Evolutionary conservation across 352 stramenopile species (phyloP).

Genomic region (Aphanomyces cochlioides): DNA sequence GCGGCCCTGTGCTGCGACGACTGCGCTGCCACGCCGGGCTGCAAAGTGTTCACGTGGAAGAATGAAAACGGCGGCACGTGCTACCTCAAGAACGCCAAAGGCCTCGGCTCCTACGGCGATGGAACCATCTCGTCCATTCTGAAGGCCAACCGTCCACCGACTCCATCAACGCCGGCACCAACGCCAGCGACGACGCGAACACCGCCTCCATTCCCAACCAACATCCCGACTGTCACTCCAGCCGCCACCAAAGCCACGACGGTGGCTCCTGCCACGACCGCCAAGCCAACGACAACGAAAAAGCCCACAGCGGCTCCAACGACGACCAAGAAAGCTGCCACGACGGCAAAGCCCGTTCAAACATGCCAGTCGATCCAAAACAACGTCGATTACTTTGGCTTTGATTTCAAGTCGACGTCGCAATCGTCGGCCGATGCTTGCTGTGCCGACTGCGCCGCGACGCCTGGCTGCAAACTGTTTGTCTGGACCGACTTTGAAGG

Average conservation of each 20-base stretch:
- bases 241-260: too few species aligned
- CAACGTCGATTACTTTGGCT: not conserved
- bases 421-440: not conserved
- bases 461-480: constrained; percentile 19
- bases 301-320: not conserved
- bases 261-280: not conserved
- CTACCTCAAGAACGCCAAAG: constrained; percentile 15
- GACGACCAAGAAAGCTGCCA: constrained; percentile 36
- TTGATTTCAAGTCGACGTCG: not conserved
- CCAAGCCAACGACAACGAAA: not conserved
- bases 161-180: not conserved
- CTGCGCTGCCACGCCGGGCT: not conserved
- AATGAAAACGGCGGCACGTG: constrained; percentile 10
- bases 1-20: constrained; percentile 5
- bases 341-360: constrained; percentile 29
- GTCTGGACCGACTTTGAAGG: constrained; percentile 15
- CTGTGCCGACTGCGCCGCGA: constrained; percentile 10
- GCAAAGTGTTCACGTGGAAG: not conserved
- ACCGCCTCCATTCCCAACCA: not conserved
- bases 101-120: not conserved
- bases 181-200: not conserved
- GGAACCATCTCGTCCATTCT: not conserved
- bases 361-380: not conserved
- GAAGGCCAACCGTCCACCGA: not conserved
- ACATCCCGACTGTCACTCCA: not conserved